Evolutionary conservation across 176 grass and related monocot genomes (phyloP).

Genomic region (Areca catechu): DNA sequence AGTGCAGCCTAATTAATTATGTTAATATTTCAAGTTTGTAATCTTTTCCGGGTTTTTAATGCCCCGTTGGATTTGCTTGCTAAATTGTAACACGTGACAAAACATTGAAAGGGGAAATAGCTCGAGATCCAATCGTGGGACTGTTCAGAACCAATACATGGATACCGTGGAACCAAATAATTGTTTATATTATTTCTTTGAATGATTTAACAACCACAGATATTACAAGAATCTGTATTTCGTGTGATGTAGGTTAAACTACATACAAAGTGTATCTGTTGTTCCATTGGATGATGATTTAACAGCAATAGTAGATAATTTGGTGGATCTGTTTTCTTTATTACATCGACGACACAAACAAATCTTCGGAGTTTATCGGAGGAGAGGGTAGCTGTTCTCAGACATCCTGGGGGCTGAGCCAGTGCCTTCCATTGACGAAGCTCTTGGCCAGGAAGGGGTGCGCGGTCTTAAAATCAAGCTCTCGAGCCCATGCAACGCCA

Average conservation of each 20-base stretch:
- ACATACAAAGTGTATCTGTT: too few relatives aligned
- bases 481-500: constrained; percentile 77
- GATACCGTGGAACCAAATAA: too few relatives aligned
- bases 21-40: background rate
- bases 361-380: background rate
- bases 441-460: constrained; percentile 76
- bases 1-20: background rate
- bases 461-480: constrained; percentile 73
- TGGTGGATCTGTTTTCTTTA: too few relatives aligned
- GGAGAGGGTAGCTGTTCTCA: constrained; percentile 22
- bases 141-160: too few relatives aligned
- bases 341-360: background rate
- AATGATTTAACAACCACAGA: too few relatives aligned
- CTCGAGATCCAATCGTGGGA: too few relatives aligned
- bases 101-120: too few relatives aligned
- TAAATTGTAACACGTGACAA: background rate
- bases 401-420: constrained; percentile 61
- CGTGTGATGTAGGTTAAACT: too few relatives aligned
- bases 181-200: too few relatives aligned
- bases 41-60: constrained; percentile 7
- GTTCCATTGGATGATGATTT: too few relatives aligned
- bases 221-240: too few relatives aligned
- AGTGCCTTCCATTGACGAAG: constrained; percentile 95
- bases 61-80: background rate
- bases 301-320: too few relatives aligned